phyloP scores from a whole-genome alignment of 225 moss, liverwort and hornwort genomes.

The Straminergon stramineum region DNA sequence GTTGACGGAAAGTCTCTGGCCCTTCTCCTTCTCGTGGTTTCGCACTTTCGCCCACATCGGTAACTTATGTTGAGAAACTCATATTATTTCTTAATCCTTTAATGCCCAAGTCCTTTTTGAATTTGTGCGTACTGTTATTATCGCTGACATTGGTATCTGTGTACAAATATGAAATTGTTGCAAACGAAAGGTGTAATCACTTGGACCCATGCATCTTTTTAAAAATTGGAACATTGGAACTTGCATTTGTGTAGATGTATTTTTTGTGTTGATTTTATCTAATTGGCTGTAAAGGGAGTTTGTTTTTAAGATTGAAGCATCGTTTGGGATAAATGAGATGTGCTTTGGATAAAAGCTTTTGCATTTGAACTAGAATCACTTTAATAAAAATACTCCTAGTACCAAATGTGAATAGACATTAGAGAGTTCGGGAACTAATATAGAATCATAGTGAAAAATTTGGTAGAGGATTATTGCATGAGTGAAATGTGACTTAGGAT shows the following conservation, averaged over 20 bases:
- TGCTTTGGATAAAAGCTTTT: not conserved
- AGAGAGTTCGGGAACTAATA: not conserved
- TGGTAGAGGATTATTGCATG: not conserved
- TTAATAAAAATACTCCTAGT: not conserved
- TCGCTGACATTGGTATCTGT: not conserved
- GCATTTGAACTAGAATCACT: not conserved
- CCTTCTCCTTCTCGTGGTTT: slow-evolving; percentile 24
- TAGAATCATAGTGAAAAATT: not conserved
- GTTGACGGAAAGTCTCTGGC: not conserved
- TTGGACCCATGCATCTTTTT: not conserved
- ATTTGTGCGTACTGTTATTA: not conserved
- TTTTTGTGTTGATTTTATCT: not conserved
- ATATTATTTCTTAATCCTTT: not conserved
- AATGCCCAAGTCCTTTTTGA: not conserved
- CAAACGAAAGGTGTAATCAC: not conserved
- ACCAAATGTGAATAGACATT: not conserved
- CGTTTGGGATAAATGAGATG: not conserved
- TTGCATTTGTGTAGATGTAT: not conserved
- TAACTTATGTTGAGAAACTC: not conserved
- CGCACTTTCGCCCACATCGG: not conserved
- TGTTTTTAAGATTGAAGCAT: not conserved
- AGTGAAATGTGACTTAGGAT: not conserved
- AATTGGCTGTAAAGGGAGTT: not conserved
- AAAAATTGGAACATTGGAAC: not conserved
- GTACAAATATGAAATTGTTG: not conserved